Percentiles rank a stretch among this genome's conserved stretches.
Conservation (phyloP, 2,329 filamentous ascomycete genomes). For the Xylariomycetidae sp. region DNA sequence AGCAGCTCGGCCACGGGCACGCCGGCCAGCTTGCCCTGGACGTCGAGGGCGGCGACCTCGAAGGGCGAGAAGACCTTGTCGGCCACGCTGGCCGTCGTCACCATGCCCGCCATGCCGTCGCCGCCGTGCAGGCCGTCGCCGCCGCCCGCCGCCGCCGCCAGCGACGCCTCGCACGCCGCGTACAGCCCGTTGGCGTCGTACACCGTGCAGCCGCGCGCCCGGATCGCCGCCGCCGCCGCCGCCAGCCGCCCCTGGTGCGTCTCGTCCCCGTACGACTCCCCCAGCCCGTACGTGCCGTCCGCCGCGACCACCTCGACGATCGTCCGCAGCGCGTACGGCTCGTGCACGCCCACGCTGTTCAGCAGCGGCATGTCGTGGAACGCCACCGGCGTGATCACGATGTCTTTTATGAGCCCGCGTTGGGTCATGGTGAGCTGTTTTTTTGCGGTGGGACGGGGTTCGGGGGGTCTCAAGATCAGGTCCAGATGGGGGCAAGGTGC, state of each 20-base stretch:
- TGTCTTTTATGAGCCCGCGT: conserved; percentile 26
- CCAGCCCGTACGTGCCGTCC: conserved; percentile 30
- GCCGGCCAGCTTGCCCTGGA: conserved; percentile 34
- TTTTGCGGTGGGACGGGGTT: no score
- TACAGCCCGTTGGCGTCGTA: conserved; percentile 25
- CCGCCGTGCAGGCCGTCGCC: conserved; percentile 17
- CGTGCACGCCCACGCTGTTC: conserved; percentile 37
- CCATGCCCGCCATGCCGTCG: conserved; percentile 30
- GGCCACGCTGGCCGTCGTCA: conserved; percentile 33
- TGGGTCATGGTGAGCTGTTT: conserved; percentile 2
- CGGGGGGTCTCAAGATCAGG: no score
- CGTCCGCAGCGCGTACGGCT: conserved; percentile 35
- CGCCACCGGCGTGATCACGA: conserved; percentile 36
- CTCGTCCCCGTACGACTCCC: conserved; percentile 36
- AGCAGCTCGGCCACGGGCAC: conserved; percentile 33
- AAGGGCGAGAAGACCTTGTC: conserved; percentile 38
- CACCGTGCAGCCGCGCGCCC: conserved; percentile 24
- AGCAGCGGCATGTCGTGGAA: conserved; percentile 39
- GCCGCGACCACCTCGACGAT: conserved; percentile 32
- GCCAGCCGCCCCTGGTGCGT: conserved; percentile 30
- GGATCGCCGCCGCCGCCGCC: conserved; percentile 24
- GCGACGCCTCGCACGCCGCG: conserved; percentile 13
- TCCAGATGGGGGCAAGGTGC: no score
- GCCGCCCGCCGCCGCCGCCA: no score
- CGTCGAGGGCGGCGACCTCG: conserved; percentile 36